Conservation (phyloP, 225 moss, liverwort and hornwort species). For the Physcomitrium patens region DNA sequence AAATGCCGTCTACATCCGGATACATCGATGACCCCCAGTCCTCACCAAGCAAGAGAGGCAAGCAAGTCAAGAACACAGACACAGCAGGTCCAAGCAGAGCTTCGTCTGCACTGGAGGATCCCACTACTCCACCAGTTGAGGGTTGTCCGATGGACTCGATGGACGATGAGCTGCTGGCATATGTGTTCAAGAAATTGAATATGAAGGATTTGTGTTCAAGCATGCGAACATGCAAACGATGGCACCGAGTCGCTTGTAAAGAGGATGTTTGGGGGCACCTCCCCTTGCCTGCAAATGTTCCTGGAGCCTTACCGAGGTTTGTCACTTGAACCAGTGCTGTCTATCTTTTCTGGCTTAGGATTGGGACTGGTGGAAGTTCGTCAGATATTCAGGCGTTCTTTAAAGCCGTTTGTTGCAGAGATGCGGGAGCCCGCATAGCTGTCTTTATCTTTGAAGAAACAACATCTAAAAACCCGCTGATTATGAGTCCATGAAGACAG, state of each 20-base stretch:
- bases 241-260: conserved; percentile 53
- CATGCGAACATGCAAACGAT: conserved; percentile 57
- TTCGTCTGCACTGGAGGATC: conserved; percentile 29
- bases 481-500: background rate
- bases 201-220: conserved; percentile 51
- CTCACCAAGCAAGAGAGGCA: conserved; percentile 15
- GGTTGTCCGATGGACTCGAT: conserved; percentile 43
- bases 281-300: conserved; percentile 41
- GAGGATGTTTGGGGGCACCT: conserved; percentile 65
- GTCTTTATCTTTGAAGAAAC: too few relatives aligned
- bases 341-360: background rate
- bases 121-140: conserved; percentile 33
- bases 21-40: conserved; percentile 14
- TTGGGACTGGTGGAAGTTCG: background rate
- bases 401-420: too few relatives aligned
- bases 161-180: conserved; percentile 59
- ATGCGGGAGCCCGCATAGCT: too few relatives aligned
- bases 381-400: background rate
- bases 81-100: conserved; percentile 14
- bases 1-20: conserved; percentile 42
- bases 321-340: conserved; percentile 14
- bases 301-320: conserved; percentile 57
- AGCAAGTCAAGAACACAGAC: conserved; percentile 20
- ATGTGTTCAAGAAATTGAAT: conserved; percentile 49
- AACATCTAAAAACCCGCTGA: background rate